Evolutionary conservation across 345 rosid species (phyloP).

Genomic region (Triadica sebifera): DNA sequence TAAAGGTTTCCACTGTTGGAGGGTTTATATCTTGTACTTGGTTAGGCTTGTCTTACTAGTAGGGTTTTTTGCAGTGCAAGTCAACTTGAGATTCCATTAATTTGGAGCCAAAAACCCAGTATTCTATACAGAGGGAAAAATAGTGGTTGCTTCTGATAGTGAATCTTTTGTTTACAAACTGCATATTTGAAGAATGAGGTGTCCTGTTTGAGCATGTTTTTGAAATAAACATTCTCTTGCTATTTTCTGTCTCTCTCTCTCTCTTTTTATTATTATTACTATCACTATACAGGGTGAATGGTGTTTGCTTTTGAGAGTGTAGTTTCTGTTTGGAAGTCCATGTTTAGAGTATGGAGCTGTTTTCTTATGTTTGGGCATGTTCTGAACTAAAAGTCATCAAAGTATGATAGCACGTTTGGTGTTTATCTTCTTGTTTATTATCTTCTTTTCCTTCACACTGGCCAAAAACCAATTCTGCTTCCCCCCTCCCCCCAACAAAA

Average conservation of each 20-base stretch:
- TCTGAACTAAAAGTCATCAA: background rate
- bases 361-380: background rate
- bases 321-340: background rate
- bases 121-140: too few species aligned
- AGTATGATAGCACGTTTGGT: background rate
- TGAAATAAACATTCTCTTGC: too few species aligned
- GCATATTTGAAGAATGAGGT: background rate
- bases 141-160: background rate
- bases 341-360: background rate
- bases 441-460: background rate
- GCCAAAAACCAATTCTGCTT: background rate
- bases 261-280: background rate
- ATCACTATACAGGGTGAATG: background rate
- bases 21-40: background rate
- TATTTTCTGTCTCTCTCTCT: background rate
- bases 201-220: background rate
- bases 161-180: background rate
- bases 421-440: background rate
- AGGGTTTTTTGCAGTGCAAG: background rate
- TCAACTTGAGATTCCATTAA: background rate
- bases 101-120: background rate
- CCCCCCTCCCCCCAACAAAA: too few species aligned
- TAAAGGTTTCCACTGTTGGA: background rate
- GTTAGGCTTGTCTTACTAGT: background rate
- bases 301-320: background rate